Evolutionary conservation across 139 green algal species (phyloP).

Genomic region (Tetradesmus obliquus): DNA sequence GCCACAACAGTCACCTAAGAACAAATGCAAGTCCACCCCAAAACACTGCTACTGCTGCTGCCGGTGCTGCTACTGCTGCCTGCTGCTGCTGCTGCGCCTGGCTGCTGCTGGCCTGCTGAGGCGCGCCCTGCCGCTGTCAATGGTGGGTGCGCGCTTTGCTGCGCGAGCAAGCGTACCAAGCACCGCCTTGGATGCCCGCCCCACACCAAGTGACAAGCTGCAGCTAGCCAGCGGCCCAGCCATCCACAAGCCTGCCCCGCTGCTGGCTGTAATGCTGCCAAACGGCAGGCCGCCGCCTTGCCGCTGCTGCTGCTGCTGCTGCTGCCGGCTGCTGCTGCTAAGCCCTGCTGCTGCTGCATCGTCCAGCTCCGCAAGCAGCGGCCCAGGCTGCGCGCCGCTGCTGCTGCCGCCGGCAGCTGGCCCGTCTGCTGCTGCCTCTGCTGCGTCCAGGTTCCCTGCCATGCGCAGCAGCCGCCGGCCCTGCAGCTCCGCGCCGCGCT

Average conservation of each 20-base stretch:
- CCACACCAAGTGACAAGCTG: conserved; percentile 33
- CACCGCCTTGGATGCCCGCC: conserved; percentile 46
- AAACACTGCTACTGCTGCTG: not conserved
- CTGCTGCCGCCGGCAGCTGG: conserved; percentile 19
- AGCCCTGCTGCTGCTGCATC: not conserved
- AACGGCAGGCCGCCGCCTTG: not conserved
- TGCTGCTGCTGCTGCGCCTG: conserved; percentile 15
- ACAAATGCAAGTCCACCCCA: not conserved
- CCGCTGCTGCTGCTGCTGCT: conserved; percentile 23
- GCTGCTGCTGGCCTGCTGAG: not conserved
- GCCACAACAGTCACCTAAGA: not conserved
- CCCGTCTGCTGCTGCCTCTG: conserved; percentile 15
- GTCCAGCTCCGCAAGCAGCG: conserved; percentile 31
- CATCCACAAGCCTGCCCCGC: not conserved
- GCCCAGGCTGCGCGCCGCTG: conserved; percentile 39
- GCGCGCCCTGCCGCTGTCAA: conserved; percentile 13
- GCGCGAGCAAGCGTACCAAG: conserved; percentile 44
- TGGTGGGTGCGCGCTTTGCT: conserved; percentile 36
- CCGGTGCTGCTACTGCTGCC: conserved; percentile 10
- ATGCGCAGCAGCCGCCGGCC: conserved; percentile 61
- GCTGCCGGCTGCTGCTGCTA: conserved; percentile 22
- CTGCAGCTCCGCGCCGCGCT: conserved; percentile 66
- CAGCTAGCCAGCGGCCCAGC: conserved; percentile 8
- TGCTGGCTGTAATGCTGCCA: conserved; percentile 3
- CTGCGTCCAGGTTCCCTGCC: conserved; percentile 40